Base-by-base conservation (phyloP, 2,329 filamentous ascomycete species). In the Fusarium citri region DNA sequence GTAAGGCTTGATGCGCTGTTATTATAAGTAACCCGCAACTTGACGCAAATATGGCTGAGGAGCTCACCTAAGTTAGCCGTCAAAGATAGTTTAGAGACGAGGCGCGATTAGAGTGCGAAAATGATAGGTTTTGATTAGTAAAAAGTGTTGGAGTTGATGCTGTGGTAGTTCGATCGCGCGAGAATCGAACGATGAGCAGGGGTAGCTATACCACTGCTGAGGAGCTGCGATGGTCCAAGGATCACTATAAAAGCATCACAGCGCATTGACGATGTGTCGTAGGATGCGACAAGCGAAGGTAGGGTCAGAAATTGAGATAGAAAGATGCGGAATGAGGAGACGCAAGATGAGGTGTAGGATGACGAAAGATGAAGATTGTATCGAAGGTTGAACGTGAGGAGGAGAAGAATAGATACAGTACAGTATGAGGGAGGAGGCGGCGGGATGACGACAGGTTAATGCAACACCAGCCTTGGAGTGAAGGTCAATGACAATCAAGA, bases 101-200 rank as follows among this genome's bases (percentile, higher is more conserved):
- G 50, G 10, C 55, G 48, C 18, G 40, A 49, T 40, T 37, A 34
- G 37, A 49, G 26, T 37, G 55, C 42, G 23, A 34, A 51, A 48
- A 26, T 53, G 41, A 49, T 47, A 41, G 48, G 45, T 60, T 57
- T 54, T 63, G 45, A 50, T 57, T 30, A 40, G 18, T 46, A 26
- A 41, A 60, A 40, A 41, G 47, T 26, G 55, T 69, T 56, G 65
- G 58, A 46, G 30, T 54, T 45, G 64, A 65, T 56, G 58, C 59
- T 56, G 40, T 64, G 51, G 47, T 46, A 55, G 48, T 58, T 41
- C 34, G 64, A 58, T 28, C 50, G 45, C 51, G 59, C 50, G 47
- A 65, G 40, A 48, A 74, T 74, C 72, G 65, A 68, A 74, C 60
- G 72, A 75, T 58, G 51, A 34, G 55, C 72, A 72, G 62, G 71